Percentiles rank a stretch among this genome's conserved stretches.
Conservation (phyloP, 2,329 filamentous ascomycete genomes). For the Ophiostoma piceae region DNA sequence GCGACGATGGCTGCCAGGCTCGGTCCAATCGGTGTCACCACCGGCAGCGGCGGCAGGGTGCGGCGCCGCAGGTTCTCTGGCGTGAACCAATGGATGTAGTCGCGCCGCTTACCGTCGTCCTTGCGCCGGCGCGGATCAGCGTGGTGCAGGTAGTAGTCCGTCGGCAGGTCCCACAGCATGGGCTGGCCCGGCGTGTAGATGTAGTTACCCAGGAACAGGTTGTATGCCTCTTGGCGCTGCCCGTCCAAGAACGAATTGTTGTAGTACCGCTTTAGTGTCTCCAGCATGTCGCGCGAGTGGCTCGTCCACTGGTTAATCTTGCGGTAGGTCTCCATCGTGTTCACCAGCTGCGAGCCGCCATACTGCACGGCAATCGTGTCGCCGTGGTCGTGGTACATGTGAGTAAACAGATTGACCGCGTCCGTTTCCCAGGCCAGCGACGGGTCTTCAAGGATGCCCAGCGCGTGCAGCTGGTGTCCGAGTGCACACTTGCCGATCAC, state of each 20-base stretch:
- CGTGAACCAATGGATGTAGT: constrained; percentile 89
- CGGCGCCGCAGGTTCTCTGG: constrained; percentile 63
- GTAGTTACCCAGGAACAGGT: constrained; percentile 94
- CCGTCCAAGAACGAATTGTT: constrained; percentile 95
- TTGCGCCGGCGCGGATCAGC: constrained; percentile 72
- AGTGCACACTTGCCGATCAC: constrained; percentile 93
- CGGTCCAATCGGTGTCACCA: constrained; percentile 44
- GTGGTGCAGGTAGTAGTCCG: constrained; percentile 95
- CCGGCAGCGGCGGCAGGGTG: constrained; percentile 46
- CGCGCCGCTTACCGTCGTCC: constrained; percentile 31
- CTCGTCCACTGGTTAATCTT: constrained; percentile 99
- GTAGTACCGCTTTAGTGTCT: constrained; percentile 98
- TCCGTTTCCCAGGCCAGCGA: constrained; percentile 90
- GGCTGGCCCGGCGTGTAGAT: constrained; percentile 81
- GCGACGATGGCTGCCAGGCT: constrained; percentile 30
- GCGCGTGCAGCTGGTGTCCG: constrained; percentile 83
- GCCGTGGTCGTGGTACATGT: constrained; percentile 97
- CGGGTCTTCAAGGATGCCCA: constrained; percentile 74
- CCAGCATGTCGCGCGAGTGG: constrained; percentile 96
- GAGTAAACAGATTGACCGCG: constrained; percentile 90
- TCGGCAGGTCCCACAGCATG: constrained; percentile 93
- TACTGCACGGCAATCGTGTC: constrained; percentile 98
- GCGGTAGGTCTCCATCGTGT: constrained; percentile 98
- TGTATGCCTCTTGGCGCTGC: constrained; percentile 97
- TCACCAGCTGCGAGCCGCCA: constrained; percentile 92